Conservation (phyloP, 2,329 filamentous ascomycete species). For the Microsporum canis region DNA sequence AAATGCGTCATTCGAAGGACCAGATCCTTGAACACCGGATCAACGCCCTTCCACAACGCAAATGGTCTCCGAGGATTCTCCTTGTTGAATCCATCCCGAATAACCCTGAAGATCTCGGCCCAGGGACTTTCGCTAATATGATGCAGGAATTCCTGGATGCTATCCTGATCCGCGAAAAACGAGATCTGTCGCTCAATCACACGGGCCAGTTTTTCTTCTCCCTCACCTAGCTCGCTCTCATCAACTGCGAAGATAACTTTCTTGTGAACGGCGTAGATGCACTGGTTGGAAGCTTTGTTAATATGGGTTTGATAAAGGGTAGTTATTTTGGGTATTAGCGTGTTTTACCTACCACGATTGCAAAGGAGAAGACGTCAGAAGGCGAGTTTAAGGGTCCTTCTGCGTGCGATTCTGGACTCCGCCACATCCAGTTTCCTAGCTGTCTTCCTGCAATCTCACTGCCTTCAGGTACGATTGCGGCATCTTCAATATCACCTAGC, state of each 20-base stretch:
- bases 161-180: constrained; percentile 36
- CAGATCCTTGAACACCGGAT: constrained; percentile 23
- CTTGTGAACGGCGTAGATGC: constrained; percentile 35
- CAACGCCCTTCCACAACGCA: constrained; percentile 28
- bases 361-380: constrained; percentile 17
- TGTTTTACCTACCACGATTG: constrained; percentile 8
- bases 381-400: constrained; percentile 14
- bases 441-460: constrained; percentile 10
- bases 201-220: constrained; percentile 26
- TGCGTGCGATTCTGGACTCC: constrained; percentile 22
- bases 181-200: constrained; percentile 39
- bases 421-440: constrained; percentile 22
- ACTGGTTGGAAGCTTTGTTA: constrained; percentile 18
- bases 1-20: constrained; percentile 24
- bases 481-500: constrained; percentile 19
- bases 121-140: constrained; percentile 25
- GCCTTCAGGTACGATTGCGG: constrained; percentile 1
- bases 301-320: not conserved
- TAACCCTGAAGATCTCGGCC: constrained; percentile 28
- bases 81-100: constrained; percentile 31
- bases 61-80: constrained; percentile 36
- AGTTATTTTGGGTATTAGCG: not conserved
- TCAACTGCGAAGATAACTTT: constrained; percentile 31
- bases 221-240: constrained; percentile 22
- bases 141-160: constrained; percentile 27